Conservation (phyloP, 345 rosid species). For the Aegle marmelos region DNA sequence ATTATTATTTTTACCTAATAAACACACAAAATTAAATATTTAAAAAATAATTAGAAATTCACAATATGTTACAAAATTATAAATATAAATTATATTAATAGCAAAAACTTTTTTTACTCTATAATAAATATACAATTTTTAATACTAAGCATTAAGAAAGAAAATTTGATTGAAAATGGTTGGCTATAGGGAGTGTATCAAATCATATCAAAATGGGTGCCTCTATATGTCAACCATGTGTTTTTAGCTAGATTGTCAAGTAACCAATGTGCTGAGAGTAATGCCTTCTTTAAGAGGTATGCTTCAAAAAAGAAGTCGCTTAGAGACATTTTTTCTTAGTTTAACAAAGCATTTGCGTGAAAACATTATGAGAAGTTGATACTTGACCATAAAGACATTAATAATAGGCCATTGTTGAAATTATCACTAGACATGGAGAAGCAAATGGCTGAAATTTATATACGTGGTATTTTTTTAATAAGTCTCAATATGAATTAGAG, state of each 20-base stretch:
- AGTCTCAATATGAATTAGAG: not conserved
- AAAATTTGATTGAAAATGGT: not conserved
- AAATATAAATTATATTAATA: too few relatives aligned
- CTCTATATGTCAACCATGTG: not conserved
- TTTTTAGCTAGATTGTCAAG: not conserved
- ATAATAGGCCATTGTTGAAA: not conserved
- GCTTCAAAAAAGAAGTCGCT: not conserved
- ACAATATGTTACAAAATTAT: too few relatives aligned
- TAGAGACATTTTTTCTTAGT: not conserved
- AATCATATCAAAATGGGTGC: not conserved
- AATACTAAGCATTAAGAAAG: too few relatives aligned
- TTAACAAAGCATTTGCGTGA: not conserved
- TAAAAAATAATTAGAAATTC: too few relatives aligned
- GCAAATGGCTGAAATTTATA: not conserved
- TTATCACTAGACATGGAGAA: not conserved
- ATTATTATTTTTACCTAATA: too few relatives aligned
- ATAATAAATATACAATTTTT: too few relatives aligned
- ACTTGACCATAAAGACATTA: not conserved
- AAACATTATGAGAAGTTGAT: not conserved
- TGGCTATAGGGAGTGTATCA: not conserved
- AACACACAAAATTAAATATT: too few relatives aligned
- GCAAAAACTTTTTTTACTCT: too few relatives aligned
- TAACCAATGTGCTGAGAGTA: not conserved
- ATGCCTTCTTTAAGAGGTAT: not conserved
- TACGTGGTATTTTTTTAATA: not conserved